Base-by-base conservation (phyloP, 768 basidiomycete genomes). In the Termitomyces sp. region DNA sequence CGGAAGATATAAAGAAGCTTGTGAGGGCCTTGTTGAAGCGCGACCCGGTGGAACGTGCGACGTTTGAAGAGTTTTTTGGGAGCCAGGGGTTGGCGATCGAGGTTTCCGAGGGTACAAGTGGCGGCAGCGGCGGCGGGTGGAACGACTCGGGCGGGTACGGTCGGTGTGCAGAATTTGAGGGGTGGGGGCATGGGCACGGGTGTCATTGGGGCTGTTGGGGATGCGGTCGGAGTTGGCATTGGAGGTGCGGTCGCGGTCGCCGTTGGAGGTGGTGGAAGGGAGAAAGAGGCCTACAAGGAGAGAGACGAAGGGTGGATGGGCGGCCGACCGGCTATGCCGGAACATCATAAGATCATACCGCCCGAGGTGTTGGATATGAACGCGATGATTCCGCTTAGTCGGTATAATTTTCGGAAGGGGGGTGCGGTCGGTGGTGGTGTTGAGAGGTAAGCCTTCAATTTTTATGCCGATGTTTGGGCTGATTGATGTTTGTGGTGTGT, bases 61-160 rank as follows among this genome's bases (percentile, higher is more conserved):
- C 82, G 59, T 99, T 96, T 62, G 92, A 96, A 13, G 92, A 95
- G 45, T 98, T 97, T 76, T 99, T 99, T 71, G 80, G 81, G 55
- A 92, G 91, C 65, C 82, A 81, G 36, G 94, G 89, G 39, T 78
- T 91, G 65, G 87, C 82, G 32, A 91, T 88, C 84, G 42, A 93
- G 89, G 75, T 92, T 92, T 68, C 86, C 88, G 7, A 76, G 86
- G 49, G 84, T 86, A 7, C 69, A 74, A 45, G 44, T 45, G n/a
- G 74, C 77, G 62, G 69, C n/a, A n/a, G n/a, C 71, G 33, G 62
- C 71, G 28, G 73, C 74, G 20, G 16, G 35, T 50, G 33, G 18
- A 15, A n/a, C n/a, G n/a, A n/a, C n/a, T n/a, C n/a, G n/a, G n/a
- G n/a, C n/a, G n/a, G n/a, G n/a, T n/a, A n/a, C n/a, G n/a, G n/a